Evolutionary conservation across 768 basidiomycete genomes (phyloP).

Genomic region (Psilocybe cyanescens): DNA sequence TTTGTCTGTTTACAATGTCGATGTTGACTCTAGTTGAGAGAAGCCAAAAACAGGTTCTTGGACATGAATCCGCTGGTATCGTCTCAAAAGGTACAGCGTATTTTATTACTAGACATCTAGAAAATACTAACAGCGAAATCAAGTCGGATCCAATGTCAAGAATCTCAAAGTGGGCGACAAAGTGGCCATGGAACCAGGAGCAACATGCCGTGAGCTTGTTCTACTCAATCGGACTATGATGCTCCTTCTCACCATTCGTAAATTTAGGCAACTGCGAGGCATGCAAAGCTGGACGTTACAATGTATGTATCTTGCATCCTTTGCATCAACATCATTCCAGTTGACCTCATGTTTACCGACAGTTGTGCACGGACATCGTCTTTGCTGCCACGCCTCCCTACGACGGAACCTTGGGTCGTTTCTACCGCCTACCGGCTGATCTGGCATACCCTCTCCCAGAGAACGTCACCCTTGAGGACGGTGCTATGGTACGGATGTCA

Average conservation of each 20-base stretch:
- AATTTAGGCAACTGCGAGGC: constrained; percentile 63
- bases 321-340: not conserved
- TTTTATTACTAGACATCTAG: not conserved
- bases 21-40: not conserved
- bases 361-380: constrained; percentile 82
- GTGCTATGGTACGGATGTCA: constrained; percentile 75
- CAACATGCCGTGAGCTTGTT: constrained; percentile 65
- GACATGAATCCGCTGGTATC: constrained; percentile 90
- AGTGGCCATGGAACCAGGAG: constrained; percentile 92
- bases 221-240: not conserved
- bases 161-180: constrained; percentile 81
- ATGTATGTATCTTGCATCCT: constrained; percentile 48
- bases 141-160: constrained; percentile 79
- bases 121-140: not conserved
- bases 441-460: constrained; percentile 84
- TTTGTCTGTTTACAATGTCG: constrained; percentile 24
- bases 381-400: constrained; percentile 95
- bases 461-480: constrained; percentile 89
- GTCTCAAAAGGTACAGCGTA: constrained; percentile 63
- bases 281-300: constrained; percentile 85
- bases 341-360: not conserved
- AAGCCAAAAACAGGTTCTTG: constrained; percentile 61
- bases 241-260: constrained; percentile 3
- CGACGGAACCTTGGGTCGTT: constrained; percentile 87
- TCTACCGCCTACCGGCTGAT: constrained; percentile 86